These are phyloP conservation scores for Raddia distichophylla DNA, from an alignment of 176 grass and related monocot genomes.

Conservation along the genomic window DNA sequence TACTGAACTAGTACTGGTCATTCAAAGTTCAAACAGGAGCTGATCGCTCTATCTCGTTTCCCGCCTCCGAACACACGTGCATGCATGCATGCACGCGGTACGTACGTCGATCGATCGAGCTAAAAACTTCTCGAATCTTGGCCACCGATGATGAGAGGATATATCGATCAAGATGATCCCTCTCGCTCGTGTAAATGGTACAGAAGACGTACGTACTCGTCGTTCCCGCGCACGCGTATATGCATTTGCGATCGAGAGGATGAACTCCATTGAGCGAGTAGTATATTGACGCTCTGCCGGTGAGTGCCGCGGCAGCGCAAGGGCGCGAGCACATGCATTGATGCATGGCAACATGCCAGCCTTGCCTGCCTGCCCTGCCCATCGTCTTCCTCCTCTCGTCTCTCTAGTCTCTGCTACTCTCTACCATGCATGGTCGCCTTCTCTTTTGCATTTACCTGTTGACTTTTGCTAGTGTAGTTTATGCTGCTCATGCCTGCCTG, in stretches of 20 bases:
- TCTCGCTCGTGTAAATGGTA: background rate
- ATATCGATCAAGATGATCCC: background rate
- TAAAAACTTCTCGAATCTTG: background rate
- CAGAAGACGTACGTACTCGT: background rate
- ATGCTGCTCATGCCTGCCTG: background rate
- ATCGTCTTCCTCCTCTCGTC: background rate
- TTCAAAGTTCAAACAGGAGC: background rate
- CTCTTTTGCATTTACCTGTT: constrained; percentile 33
- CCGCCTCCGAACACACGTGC: background rate
- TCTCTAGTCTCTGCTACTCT: background rate
- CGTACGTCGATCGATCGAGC: no score
- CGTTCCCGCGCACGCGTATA: background rate
- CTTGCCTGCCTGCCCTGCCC: background rate
- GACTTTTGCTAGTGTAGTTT: constrained; percentile 7
- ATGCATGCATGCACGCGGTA: no score
- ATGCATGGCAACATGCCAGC: constrained; percentile 41
- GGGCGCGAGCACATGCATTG: constrained; percentile 37
- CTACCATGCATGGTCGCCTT: background rate
- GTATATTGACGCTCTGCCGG: constrained; percentile 4
- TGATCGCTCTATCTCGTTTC: background rate
- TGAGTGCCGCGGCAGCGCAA: constrained; percentile 19
- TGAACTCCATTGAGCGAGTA: background rate
- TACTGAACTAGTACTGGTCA: background rate
- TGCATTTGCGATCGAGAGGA: no score
- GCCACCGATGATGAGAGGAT: no score